phyloP scores from a whole-genome alignment of 768 basidiomycete genomes.

The Panellus pusillus region DNA sequence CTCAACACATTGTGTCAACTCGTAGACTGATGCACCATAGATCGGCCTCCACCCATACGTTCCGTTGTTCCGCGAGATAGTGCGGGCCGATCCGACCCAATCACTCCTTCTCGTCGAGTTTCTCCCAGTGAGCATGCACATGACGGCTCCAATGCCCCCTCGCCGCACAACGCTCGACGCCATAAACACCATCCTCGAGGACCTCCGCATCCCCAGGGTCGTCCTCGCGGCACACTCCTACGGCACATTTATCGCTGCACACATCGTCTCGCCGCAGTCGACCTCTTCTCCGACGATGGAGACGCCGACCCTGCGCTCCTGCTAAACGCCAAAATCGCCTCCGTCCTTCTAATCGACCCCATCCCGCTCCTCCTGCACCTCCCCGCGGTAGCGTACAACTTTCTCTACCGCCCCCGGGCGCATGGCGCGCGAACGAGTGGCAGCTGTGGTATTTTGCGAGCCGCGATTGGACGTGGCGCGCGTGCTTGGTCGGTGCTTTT shows the following conservation, averaged over 20 bases:
- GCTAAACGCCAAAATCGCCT: slow-evolving; percentile 37
- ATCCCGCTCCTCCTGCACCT: slow-evolving; percentile 65
- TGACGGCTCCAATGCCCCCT: slow-evolving; percentile 50
- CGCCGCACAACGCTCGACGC: slow-evolving; percentile 41
- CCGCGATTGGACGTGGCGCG: slow-evolving; percentile 63
- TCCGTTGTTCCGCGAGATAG: slow-evolving; percentile 49
- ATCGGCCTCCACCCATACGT: slow-evolving; percentile 64
- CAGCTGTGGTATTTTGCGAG: slow-evolving; percentile 69
- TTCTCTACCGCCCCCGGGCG: slow-evolving; percentile 57
- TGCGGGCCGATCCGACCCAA: slow-evolving; percentile 43
- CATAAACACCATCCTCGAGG: slow-evolving; percentile 44
- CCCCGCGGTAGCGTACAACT: slow-evolving; percentile 63
- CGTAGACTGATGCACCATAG: slow-evolving; percentile 29
- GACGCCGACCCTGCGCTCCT: slow-evolving; percentile 12
- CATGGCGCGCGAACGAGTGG: slow-evolving; percentile 55
- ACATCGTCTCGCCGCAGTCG: slow-evolving; percentile 38
- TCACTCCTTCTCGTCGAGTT: slow-evolving; percentile 63
- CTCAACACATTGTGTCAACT: too few relatives aligned
- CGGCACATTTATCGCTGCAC: slow-evolving; percentile 57
- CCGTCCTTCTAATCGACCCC: slow-evolving; percentile 59
- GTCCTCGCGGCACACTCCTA: slow-evolving; percentile 61
- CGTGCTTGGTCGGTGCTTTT: slow-evolving; percentile 59
- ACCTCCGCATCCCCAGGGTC: slow-evolving; percentile 37
- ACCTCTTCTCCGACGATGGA: neutral
- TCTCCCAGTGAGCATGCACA: slow-evolving; percentile 60